These are phyloP conservation scores for Tillandsia fasciculata DNA, from an alignment of 176 grass and related monocot genomes.

Conservation along the genomic window DNA sequence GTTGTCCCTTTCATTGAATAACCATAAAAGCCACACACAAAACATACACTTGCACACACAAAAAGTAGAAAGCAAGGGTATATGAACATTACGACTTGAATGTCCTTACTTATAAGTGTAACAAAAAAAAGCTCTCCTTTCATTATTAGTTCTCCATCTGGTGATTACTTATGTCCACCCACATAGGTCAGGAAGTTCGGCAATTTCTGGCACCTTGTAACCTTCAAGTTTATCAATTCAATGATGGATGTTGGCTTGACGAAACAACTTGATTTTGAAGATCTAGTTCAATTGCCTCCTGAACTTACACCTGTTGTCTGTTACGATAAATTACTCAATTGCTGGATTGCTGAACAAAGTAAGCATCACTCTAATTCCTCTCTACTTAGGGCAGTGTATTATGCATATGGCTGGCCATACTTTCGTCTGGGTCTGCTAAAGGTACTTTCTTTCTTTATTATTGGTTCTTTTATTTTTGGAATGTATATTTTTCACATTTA, in stretches of 20 bases:
- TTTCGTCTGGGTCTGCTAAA: slow-evolving; percentile 71
- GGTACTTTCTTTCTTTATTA: slow-evolving; percentile 30
- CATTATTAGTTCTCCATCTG: not conserved
- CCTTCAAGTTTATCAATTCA: slow-evolving; percentile 69
- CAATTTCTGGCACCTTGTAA: slow-evolving; percentile 43
- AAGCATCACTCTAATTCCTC: slow-evolving; percentile 41
- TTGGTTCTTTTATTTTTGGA: too few species aligned
- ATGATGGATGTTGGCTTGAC: slow-evolving; percentile 71
- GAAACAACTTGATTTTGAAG: slow-evolving; percentile 75
- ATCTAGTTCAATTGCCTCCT: slow-evolving; percentile 66
- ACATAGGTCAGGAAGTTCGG: slow-evolving; percentile 30
- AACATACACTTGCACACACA: too few species aligned
- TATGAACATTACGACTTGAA: too few species aligned
- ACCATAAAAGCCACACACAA: too few species aligned
- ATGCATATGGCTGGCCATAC: slow-evolving; percentile 77
- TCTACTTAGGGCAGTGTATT: slow-evolving; percentile 62
- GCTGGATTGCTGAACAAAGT: slow-evolving; percentile 57
- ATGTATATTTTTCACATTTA: not conserved
- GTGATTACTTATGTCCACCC: slow-evolving; percentile 4
- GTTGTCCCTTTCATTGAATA: too few species aligned
- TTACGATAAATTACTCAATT: slow-evolving; percentile 52
- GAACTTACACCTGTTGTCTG: slow-evolving; percentile 54
- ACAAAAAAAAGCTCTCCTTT: not conserved
- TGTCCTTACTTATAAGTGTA: too few species aligned
- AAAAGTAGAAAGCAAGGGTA: too few species aligned